Evolutionary conservation across 805 yeast genomes (phyloP), one percentile per base, ranked within the genome.

Genomic region (Cyberlindnera veronae): DNA sequence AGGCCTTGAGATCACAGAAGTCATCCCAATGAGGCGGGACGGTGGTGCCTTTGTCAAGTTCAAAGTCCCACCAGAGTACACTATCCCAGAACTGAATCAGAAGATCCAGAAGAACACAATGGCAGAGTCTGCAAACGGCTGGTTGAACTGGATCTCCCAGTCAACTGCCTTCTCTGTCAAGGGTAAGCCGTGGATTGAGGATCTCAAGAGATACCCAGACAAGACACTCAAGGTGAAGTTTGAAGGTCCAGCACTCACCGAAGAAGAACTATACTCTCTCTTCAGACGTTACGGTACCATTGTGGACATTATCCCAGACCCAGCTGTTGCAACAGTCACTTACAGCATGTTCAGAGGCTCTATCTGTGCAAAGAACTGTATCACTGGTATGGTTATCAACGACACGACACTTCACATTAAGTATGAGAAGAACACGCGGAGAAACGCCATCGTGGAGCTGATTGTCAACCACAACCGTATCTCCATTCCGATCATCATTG

Each of bases 131-230:
- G 41, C 65, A 41, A 38, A 52, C 49, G 67, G 68, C 11, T 33
- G 67, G 10, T 42, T 64, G 17, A 66, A 72, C 17, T 68, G 67
- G 39, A 51, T 77, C n/a, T 60, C 74, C 2, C 66, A 62, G 41
- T 84, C 82, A 2, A 65, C 67, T 44, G 82, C 74, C 38, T 81
- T 71, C 54, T 80, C 84, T 1, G 97, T 93, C 1, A 81, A 84
- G 51, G 99, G 99, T 46, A 69, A 75, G 2, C 99, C 99, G 0
- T 91, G 97, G 96, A 84, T 93, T 45, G 98, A 91, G 64, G 99
- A 93, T 58, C 68, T 93, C 59, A 75, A 86, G 51, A 66, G 96
- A 46, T 76, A 72, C 48, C 95, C 95, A 8, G 78, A 83, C 39
- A 63, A 71, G 8, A 68, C 69, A 12, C 62, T 93, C 18, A 73